Conservation (phyloP, 106 monocot genomes). For the Allium sativum region DNA sequence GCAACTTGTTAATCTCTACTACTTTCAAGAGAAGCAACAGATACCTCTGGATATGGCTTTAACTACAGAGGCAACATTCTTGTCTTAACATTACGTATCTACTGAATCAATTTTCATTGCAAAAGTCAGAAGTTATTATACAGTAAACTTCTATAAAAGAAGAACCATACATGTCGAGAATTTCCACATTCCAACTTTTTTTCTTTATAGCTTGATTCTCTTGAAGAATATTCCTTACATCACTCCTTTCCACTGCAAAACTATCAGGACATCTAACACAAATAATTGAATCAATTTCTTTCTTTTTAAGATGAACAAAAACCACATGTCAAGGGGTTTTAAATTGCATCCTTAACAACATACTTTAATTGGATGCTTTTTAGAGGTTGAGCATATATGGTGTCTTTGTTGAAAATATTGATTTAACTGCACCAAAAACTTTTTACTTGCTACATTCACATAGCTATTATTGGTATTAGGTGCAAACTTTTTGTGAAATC, state of each 20-base stretch:
- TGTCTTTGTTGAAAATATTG: conserved; percentile 20
- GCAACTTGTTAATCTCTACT: conserved; percentile 5
- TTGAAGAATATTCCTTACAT: conserved; percentile 41
- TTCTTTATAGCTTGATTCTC: conserved; percentile 83
- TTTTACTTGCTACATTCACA: conserved; percentile 30
- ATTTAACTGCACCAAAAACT: conserved; percentile 6
- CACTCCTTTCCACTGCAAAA: conserved; percentile 11
- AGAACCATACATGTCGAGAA: conserved; percentile 32
- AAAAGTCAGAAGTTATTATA: no score
- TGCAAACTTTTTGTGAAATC: no score
- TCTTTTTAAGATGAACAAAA: not conserved
- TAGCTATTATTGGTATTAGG: no score
- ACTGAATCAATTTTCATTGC: not conserved
- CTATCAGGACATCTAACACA: conserved; percentile 22
- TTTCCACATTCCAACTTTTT: conserved; percentile 64
- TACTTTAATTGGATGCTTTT: conserved; percentile 16
- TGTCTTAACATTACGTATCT: conserved; percentile 75
- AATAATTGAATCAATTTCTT: not conserved
- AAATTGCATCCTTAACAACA: conserved; percentile 17
- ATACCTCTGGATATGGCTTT: conserved; percentile 30
- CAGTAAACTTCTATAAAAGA: no score
- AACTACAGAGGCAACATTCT: conserved; percentile 59
- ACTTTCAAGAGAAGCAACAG: conserved; percentile 13
- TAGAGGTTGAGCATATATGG: conserved; percentile 12
- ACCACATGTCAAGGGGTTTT: not conserved